phyloP scores from a whole-genome alignment of 2,329 filamentous ascomycete species.

The Scedosporium apiospermum region DNA sequence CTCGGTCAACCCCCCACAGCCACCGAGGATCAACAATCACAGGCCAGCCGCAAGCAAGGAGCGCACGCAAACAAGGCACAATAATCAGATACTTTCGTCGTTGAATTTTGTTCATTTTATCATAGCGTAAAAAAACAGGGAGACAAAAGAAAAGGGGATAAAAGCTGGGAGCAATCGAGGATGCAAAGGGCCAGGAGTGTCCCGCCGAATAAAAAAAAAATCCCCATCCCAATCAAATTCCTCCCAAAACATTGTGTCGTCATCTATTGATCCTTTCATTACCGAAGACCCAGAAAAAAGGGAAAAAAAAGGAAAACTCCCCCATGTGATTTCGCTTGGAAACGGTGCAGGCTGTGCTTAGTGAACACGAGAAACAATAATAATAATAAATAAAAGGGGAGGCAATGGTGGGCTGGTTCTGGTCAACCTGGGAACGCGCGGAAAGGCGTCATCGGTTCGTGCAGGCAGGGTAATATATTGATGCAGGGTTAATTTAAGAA shows the following conservation, averaged over 20 bases:
- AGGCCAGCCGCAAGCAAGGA: too few species aligned
- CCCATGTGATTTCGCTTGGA: constrained; percentile 1
- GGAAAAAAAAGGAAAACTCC: background rate
- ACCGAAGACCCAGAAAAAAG: background rate
- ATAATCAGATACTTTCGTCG: too few species aligned
- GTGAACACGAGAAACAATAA: background rate
- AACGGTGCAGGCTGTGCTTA: background rate
- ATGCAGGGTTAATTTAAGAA: background rate
- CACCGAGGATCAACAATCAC: too few species aligned
- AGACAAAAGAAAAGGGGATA: background rate
- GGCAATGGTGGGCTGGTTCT: background rate
- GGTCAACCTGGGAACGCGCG: background rate
- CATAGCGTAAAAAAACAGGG: background rate
- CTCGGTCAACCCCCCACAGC: background rate
- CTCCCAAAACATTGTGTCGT: background rate
- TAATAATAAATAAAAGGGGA: background rate
- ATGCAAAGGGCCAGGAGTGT: background rate
- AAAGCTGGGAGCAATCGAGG: background rate
- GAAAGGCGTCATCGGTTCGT: background rate
- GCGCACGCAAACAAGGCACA: too few species aligned
- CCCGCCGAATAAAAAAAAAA: background rate
- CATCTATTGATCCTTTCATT: background rate
- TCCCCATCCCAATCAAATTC: too few species aligned
- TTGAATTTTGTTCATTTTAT: too few species aligned
- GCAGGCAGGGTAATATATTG: background rate